Evolutionary conservation across 108 stramenopile genomes (phyloP).

Genomic region (Pseudonitzschia delicatissima): DNA sequence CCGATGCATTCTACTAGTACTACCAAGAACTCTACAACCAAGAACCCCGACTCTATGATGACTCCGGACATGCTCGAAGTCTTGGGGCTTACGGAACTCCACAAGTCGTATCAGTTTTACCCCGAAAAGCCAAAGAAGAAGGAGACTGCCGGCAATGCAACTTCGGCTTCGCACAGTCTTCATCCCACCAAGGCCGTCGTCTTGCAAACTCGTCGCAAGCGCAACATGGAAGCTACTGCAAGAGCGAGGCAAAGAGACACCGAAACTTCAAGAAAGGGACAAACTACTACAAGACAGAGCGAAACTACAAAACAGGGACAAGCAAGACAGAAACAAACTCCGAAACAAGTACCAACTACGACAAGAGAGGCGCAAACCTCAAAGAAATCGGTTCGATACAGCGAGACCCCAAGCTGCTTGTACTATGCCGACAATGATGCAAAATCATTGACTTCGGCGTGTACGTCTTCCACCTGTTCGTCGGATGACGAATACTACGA

Average conservation of each 20-base stretch:
- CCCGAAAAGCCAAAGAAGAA: not conserved
- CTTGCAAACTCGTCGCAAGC: not conserved
- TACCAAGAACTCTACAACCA: no score
- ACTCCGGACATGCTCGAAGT: conserved; percentile 6
- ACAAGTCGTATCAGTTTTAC: not conserved
- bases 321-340: no score
- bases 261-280: not conserved
- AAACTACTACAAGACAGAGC: not conserved
- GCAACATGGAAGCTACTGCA: not conserved
- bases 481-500: not conserved
- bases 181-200: not conserved
- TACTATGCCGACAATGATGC: not conserved
- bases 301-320: not conserved
- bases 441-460: not conserved
- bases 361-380: not conserved
- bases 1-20: no score
- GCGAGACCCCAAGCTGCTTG: not conserved
- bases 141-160: not conserved
- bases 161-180: not conserved
- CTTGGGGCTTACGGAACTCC: not conserved
- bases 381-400: not conserved
- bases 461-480: not conserved
- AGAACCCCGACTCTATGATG: no score
- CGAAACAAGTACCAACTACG: no score
- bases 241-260: not conserved